These are phyloP conservation scores for Gryganskiella cystojenkinii DNA, from an alignment of 192 early-diverging fungal genomes.

Conservation along the genomic window DNA sequence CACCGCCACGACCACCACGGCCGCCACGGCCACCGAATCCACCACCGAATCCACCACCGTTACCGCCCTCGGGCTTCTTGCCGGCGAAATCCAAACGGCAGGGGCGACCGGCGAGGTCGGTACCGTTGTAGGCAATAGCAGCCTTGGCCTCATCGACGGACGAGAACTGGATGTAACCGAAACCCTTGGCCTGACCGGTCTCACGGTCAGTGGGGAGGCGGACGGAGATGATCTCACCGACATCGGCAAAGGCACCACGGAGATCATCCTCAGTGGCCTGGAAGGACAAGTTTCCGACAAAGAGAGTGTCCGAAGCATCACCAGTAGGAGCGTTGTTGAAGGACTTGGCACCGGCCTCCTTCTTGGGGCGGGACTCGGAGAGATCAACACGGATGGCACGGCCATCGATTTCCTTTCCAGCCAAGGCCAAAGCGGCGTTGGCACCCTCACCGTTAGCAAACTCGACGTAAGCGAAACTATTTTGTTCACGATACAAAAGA, in stretches of 20 bases:
- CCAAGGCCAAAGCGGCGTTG: constrained; percentile 72
- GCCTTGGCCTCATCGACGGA: constrained; percentile 74
- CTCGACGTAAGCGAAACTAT: constrained; percentile 86
- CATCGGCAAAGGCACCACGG: constrained; percentile 63
- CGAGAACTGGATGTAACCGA: constrained; percentile 90
- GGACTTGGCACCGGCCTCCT: constrained; percentile 56
- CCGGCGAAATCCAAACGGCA: constrained; percentile 87
- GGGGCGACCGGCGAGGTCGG: constrained; percentile 78
- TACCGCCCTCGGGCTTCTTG: constrained; percentile 30
- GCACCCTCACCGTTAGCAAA: constrained; percentile 69
- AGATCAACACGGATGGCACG: constrained; percentile 82
- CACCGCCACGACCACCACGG: constrained; percentile 60
- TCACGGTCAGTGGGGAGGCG: constrained; percentile 80
- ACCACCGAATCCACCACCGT: constrained; percentile 56
- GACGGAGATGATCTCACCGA: constrained; percentile 69
- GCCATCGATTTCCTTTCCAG: constrained; percentile 81
- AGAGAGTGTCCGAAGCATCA: constrained; percentile 76
- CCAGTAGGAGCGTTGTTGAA: constrained; percentile 46
- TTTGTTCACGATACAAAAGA: constrained; percentile 4
- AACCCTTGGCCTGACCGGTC: constrained; percentile 78
- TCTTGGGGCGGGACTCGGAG: constrained; percentile 63
- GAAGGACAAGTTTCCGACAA: constrained; percentile 81
- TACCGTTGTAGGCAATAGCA: constrained; percentile 77
- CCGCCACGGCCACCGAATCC: constrained; percentile 22
- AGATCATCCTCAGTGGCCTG: constrained; percentile 66